Base-by-base conservation (phyloP, 1,139 yeast species). In the Pichia sorboxylosa region DNA sequence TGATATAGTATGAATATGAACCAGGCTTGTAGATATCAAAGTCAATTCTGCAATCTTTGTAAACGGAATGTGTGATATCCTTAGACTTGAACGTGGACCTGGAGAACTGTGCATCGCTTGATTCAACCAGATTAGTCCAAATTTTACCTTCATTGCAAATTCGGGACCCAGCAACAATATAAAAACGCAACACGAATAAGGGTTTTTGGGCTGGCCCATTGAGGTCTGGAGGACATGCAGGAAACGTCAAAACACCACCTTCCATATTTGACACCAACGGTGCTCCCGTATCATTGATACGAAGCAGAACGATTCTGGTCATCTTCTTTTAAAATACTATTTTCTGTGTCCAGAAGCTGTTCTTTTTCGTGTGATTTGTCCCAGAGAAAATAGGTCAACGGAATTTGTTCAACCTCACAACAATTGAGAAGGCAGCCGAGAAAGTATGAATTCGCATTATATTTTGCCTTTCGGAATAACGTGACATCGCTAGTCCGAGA, bases 11-110 rank as follows among this genome's bases (percentile, higher is more conserved):
- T 40, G 80, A 67, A 54, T 68, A 90, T 3, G 93, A 68, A 7
- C 97, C 98, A 2, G 96, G 84, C n/a, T 53, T 57, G 47, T 57
- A 71, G 37, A 90, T 69, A 8, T 69, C 64, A 31, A 90, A 61
- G 36, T 70, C 73, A 17, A 87, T 57, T 26, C 61, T 54, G 32
- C 71, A 63, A 52, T 84, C 93, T 49, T 66, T 49, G 49, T 69
- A 69, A 56, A 80, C 72, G 3, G 70, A 61, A 18, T 66, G 55
- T 13, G 57, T 59, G 18, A 73, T 57, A 30, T 69, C 63, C 34
- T 55, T 54, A 32, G 67, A 60, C 41, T 65, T 61, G 52, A 70
- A 81, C 34, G 57, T 60, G 31, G 63, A 50, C 41, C 96, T 66
- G 17, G 69, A 64, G 48, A 81, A 87, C 14, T 40, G 42, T 9